Percentiles rank a stretch among this genome's conserved stretches.
Evolutionary conservation across 1,139 yeast species (phyloP).

Genomic region (Debaryomyces sp.): DNA sequence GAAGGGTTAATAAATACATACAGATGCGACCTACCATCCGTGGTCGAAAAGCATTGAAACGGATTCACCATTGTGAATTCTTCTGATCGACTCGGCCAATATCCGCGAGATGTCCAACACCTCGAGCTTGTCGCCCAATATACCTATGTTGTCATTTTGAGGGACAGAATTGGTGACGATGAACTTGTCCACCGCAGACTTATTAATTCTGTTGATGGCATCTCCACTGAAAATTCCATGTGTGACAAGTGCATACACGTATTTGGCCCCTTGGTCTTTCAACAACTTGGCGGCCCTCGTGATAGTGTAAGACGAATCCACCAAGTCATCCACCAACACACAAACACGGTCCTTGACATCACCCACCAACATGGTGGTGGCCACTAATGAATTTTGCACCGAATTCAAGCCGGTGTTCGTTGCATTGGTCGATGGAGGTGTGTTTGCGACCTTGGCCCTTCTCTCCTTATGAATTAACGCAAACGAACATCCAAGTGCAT

Average conservation of each 20-base stretch:
- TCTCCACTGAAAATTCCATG: conserved; percentile 95
- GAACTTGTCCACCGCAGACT: conserved; percentile 76
- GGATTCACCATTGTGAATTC: conserved; percentile 96
- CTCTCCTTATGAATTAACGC: conserved; percentile 97
- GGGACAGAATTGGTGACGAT: conserved; percentile 95
- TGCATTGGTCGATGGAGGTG: conserved; percentile 31
- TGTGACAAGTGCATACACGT: conserved; percentile 85
- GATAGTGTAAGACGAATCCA: conserved; percentile 91
- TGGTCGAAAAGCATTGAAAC: conserved; percentile 93
- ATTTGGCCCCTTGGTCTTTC: conserved; percentile 89
- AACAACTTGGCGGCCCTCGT: conserved; percentile 88
- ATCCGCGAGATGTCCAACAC: conserved; percentile 86
- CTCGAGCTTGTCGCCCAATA: conserved; percentile 67
- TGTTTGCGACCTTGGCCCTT: conserved; percentile 51
- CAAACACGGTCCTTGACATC: conserved; percentile 86
- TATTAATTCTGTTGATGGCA: conserved; percentile 72
- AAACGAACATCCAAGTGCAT: conserved; percentile 82
- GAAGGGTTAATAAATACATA: neutral
- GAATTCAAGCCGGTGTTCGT: conserved; percentile 10
- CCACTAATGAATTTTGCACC: conserved; percentile 32
- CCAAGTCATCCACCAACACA: conserved; percentile 86
- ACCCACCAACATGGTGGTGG: conserved; percentile 91
- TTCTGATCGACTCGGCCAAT: conserved; percentile 90
- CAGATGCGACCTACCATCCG: conserved; percentile 50
- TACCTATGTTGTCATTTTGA: conserved; percentile 59